phyloP scores from a whole-genome alignment of 768 basidiomycete genomes.

The Tricholoma furcatifolium region DNA sequence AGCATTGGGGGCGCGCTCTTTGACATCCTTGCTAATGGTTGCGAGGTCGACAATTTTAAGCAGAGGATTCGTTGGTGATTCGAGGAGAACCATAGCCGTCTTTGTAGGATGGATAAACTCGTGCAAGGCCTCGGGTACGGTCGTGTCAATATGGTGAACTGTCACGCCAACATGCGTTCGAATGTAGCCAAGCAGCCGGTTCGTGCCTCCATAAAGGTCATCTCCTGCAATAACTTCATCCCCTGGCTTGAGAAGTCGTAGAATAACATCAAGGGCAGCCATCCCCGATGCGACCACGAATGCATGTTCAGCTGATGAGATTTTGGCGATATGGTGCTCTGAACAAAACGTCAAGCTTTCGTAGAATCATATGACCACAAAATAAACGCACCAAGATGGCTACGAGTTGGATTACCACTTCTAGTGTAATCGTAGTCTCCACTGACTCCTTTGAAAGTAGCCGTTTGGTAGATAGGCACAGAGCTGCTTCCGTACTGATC shows the following conservation, averaged over 20 bases:
- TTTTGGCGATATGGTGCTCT: conserved; percentile 98
- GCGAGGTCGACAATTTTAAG: conserved; percentile 93
- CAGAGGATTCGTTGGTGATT: conserved; percentile 96
- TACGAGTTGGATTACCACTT: conserved; percentile 95
- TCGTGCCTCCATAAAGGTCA: conserved; percentile 97
- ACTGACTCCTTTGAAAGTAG: conserved; percentile 94
- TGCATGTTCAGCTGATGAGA: conserved; percentile 88
- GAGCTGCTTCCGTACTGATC: conserved; percentile 95
- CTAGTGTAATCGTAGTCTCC: conserved; percentile 93
- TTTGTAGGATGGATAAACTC: conserved; percentile 68
- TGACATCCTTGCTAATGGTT: conserved; percentile 79
- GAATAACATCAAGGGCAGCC: conserved; percentile 95
- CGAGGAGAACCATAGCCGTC: conserved; percentile 93
- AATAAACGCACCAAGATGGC: conserved; percentile 72
- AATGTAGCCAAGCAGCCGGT: conserved; percentile 90
- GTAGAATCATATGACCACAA: conserved; percentile 3
- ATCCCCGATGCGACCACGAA: conserved; percentile 96
- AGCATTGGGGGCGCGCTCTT: conserved; percentile 77
- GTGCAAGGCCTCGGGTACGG: conserved; percentile 61
- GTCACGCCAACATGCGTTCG: conserved; percentile 83
- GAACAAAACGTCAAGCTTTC: conserved; percentile 13
- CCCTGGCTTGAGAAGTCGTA: conserved; percentile 92
- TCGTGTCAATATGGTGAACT: conserved; percentile 94
- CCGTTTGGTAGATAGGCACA: conserved; percentile 96
- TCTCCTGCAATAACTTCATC: conserved; percentile 95